A percentile compares a stretch with the other conserved stretches of the same genome.
These are phyloP conservation scores for Pichia nakasei DNA, from an alignment of 805 yeast genomes.

Conservation along the genomic window DNA sequence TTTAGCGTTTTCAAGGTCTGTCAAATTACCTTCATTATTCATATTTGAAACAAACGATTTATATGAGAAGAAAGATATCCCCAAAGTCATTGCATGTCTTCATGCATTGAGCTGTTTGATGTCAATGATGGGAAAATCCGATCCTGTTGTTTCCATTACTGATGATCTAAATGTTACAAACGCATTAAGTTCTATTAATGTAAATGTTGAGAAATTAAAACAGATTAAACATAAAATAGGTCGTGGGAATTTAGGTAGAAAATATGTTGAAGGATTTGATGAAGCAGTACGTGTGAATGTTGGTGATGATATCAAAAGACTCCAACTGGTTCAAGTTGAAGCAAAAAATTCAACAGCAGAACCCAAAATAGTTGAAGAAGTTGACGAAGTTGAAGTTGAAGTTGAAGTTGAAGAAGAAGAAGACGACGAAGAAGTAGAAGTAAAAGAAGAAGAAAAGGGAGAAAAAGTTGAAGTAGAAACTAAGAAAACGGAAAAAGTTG, in stretches of 20 bases:
- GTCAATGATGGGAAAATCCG: constrained; percentile 47
- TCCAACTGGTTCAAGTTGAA: constrained; percentile 13
- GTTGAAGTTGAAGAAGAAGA: background rate
- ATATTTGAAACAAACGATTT: constrained; percentile 88
- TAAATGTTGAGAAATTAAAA: constrained; percentile 61
- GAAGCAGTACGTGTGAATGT: constrained; percentile 27
- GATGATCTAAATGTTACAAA: constrained; percentile 26
- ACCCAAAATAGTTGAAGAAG: background rate
- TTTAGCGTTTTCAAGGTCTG: constrained; percentile 56
- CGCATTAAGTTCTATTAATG: background rate
- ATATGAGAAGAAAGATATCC: constrained; percentile 85
- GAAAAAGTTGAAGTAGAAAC: background rate
- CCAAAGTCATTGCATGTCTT: constrained; percentile 87
- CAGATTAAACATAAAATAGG: constrained; percentile 60
- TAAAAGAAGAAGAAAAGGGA: too few species aligned
- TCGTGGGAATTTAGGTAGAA: constrained; percentile 33
- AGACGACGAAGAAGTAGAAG: too few species aligned
- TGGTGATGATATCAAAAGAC: constrained; percentile 19
- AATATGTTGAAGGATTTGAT: constrained; percentile 23
- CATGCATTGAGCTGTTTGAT: constrained; percentile 81
- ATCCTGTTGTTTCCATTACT: constrained; percentile 52
- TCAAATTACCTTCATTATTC: constrained; percentile 79
- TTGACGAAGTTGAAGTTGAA: background rate
- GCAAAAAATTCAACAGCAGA: background rate
- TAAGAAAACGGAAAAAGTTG: background rate